A percentile compares a stretch with the other conserved stretches of the same genome.
Conservation (phyloP, 306 rosid species). For the Vigna hirtella region DNA sequence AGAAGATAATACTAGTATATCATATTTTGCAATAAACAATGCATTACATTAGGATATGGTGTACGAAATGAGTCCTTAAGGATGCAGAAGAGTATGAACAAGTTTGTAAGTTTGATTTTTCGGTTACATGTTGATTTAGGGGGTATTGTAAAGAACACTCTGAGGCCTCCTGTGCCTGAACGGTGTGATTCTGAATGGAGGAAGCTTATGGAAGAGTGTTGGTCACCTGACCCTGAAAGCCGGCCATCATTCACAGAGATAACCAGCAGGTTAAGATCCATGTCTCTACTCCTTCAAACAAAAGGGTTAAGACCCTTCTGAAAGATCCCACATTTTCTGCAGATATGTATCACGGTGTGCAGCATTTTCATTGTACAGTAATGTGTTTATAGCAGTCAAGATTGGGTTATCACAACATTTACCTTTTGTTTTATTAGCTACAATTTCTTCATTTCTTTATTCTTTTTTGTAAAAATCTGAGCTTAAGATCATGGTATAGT, state of each 20-base stretch:
- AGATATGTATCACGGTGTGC: slow-evolving; percentile 23
- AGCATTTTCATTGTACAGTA: slow-evolving; percentile 37
- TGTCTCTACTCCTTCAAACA: slow-evolving; percentile 57
- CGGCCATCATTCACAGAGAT: slow-evolving; percentile 78
- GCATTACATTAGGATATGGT: too few species aligned
- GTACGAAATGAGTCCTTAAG: too few species aligned
- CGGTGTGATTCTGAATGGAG: slow-evolving; percentile 73
- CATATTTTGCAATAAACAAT: too few species aligned
- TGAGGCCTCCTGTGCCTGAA: slow-evolving; percentile 68
- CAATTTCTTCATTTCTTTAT: slow-evolving; percentile 56
- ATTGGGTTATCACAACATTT: slow-evolving; percentile 10
- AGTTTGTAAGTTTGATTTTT: slow-evolving; percentile 35
- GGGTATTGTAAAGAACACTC: slow-evolving; percentile 79
- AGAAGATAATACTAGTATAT: too few species aligned
- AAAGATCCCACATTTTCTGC: slow-evolving; percentile 36
- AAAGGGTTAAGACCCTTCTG: slow-evolving; percentile 51
- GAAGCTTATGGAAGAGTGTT: slow-evolving; percentile 77
- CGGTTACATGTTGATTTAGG: slow-evolving; percentile 51
- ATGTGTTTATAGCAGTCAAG: slow-evolving; percentile 37
- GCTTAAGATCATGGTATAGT: slow-evolving; percentile 49
- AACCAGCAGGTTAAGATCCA: slow-evolving; percentile 62
- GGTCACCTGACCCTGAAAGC: slow-evolving; percentile 71
- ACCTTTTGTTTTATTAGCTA: neutral
- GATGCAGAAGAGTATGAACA: neutral
- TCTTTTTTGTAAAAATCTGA: slow-evolving; percentile 49